Evolutionary conservation across 345 rosid genomes (phyloP).

Genomic region (Gossypium ekmanianum): DNA sequence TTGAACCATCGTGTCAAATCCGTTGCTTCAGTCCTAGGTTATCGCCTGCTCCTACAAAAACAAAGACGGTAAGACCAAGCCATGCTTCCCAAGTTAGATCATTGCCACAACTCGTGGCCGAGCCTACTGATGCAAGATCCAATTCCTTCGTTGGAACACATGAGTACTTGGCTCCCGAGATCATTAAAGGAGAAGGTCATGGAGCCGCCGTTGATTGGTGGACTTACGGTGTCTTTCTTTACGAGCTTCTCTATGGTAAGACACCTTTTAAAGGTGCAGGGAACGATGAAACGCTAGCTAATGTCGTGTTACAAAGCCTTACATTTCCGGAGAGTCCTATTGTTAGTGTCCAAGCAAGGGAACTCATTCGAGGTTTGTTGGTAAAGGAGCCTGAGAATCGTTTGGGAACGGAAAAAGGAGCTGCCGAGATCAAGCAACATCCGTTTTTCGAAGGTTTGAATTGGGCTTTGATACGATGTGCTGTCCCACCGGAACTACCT

Average conservation of each 20-base stretch:
- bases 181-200: conserved; percentile 91
- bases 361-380: conserved; percentile 62
- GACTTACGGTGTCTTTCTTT: conserved; percentile 84
- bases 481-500: conserved; percentile 74
- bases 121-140: conserved; percentile 91
- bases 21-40: conserved; percentile 86
- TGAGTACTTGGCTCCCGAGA: conserved; percentile 93
- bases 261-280: conserved; percentile 82
- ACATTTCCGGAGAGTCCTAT: conserved; percentile 70
- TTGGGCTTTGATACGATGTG: conserved; percentile 88
- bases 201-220: conserved; percentile 99
- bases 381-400: conserved; percentile 83
- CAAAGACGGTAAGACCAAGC: conserved; percentile 48
- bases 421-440: conserved; percentile 90
- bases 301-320: conserved; percentile 67
- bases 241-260: conserved; percentile 77
- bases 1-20: conserved; percentile 71
- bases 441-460: conserved; percentile 85
- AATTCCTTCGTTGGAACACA: conserved; percentile 95
- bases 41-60: conserved; percentile 54
- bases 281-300: conserved; percentile 80
- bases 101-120: conserved; percentile 90
- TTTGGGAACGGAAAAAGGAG: conserved; percentile 68
- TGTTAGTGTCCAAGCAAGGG: conserved; percentile 78
- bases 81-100: conserved; percentile 41